A percentile compares a stretch with the other conserved stretches of the same genome.
These are phyloP conservation scores for Trichoderma brevicompactum DNA, from an alignment of 2,329 filamentous ascomycete species.

Conservation along the genomic window DNA sequence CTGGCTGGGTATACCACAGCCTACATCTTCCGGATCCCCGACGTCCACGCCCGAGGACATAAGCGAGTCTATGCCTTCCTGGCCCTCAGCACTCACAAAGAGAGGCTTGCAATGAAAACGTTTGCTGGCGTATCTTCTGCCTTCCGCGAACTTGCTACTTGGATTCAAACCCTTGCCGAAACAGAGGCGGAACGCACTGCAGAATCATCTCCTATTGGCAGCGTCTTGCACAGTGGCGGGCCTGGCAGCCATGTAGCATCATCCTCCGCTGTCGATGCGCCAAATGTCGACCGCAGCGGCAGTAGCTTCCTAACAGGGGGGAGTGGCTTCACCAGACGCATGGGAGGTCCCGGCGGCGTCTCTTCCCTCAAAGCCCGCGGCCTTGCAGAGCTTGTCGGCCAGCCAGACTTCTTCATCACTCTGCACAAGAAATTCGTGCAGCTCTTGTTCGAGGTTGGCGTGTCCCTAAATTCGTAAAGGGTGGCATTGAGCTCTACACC, in stretches of 20 bases:
- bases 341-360: slow-evolving; percentile 60
- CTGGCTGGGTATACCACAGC: slow-evolving; percentile 69
- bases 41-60: slow-evolving; percentile 68
- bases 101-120: slow-evolving; percentile 67
- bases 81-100: slow-evolving; percentile 67
- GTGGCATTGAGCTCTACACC: neutral
- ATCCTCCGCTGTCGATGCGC: slow-evolving; percentile 39
- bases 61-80: slow-evolving; percentile 72
- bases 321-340: slow-evolving; percentile 60
- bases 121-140: slow-evolving; percentile 65
- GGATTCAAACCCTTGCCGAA: slow-evolving; percentile 69
- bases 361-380: slow-evolving; percentile 63
- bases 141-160: slow-evolving; percentile 66
- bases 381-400: slow-evolving; percentile 67
- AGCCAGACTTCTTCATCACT: slow-evolving; percentile 71
- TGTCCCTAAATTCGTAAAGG: slow-evolving; percentile 54
- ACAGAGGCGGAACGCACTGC: slow-evolving; percentile 62
- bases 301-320: slow-evolving; percentile 63
- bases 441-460: slow-evolving; percentile 62
- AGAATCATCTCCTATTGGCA: slow-evolving; percentile 49
- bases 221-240: slow-evolving; percentile 43
- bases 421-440: slow-evolving; percentile 67
- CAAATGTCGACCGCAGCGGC: slow-evolving; percentile 47
- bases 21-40: slow-evolving; percentile 71
- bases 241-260: slow-evolving; percentile 29